A percentile compares a stretch with the other conserved stretches of the same genome.
These are phyloP conservation scores for Dendrobium huoshanense DNA, from an alignment of 106 monocot genomes.

Conservation along the genomic window DNA sequence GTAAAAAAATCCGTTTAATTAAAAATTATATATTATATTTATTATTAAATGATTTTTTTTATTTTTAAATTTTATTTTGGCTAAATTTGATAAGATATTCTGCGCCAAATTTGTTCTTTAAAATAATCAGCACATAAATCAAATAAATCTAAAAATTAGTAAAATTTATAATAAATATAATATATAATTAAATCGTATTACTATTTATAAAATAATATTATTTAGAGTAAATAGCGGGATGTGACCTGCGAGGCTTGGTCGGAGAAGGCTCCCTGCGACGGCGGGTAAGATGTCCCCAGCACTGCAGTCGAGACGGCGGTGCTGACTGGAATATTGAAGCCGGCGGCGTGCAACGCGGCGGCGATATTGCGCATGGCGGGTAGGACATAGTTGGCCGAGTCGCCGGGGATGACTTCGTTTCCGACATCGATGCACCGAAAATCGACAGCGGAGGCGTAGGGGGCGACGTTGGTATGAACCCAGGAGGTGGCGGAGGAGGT, in stretches of 20 bases:
- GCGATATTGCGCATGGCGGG: conserved; percentile 25
- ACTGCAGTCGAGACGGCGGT: conserved; percentile 14
- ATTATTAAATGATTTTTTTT: no score
- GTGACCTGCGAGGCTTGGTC: not conserved
- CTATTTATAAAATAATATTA: not conserved
- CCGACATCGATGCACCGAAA: conserved; percentile 58
- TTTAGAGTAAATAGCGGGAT: not conserved
- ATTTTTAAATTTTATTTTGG: no score
- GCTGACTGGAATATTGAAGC: conserved; percentile 12
- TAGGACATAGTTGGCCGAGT: conserved; percentile 26
- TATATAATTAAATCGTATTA: not conserved
- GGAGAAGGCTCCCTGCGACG: conserved; percentile 17
- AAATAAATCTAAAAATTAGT: not conserved
- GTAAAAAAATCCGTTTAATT: no score
- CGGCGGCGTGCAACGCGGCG: conserved; percentile 4
- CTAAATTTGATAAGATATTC: no score
- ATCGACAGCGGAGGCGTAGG: conserved; percentile 7
- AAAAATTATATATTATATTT: no score
- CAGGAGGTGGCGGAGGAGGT: conserved; percentile 16
- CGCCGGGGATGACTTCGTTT: conserved; percentile 69
- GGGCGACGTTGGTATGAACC: conserved; percentile 20
- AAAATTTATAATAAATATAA: not conserved
- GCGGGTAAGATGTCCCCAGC: conserved; percentile 14
- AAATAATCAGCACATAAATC: no score
- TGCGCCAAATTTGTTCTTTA: no score